A percentile compares a stretch with the other conserved stretches of the same genome.
These are phyloP conservation scores for Pseudozyma sp. DNA, from an alignment of 1,284 basidiomycete genomes.

Conservation along the genomic window DNA sequence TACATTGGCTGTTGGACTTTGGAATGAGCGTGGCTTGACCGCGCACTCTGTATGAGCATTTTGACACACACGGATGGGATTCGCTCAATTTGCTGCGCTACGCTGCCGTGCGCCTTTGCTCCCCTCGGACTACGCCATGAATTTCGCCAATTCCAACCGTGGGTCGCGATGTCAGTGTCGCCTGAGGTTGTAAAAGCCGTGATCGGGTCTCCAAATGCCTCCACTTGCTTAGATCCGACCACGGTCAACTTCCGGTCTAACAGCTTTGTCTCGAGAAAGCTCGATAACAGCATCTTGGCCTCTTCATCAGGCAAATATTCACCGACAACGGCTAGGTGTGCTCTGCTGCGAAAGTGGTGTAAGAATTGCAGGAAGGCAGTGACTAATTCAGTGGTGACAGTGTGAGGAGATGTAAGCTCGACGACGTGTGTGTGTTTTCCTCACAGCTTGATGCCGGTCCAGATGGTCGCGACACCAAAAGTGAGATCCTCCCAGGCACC, in stretches of 20 bases:
- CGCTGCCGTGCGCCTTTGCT: neutral
- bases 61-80: no score
- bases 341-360: no score
- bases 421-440: neutral
- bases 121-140: constrained; percentile 3
- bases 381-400: neutral
- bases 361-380: no score
- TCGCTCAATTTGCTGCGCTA: neutral
- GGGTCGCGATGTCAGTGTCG: constrained; percentile 2
- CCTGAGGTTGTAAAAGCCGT: constrained; percentile 1
- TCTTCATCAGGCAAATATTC: no score
- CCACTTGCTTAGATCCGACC: neutral
- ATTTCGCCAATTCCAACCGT: neutral
- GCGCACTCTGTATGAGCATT: neutral
- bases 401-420: no score
- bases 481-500: constrained; percentile 67
- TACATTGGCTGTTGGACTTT: neutral
- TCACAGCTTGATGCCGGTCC: constrained; percentile 60
- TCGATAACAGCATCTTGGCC: no score
- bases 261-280: no score
- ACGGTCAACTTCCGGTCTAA: no score
- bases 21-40: constrained; percentile 26
- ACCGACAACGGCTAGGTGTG: no score
- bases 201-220: constrained; percentile 14
- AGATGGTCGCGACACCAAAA: constrained; percentile 66